A percentile compares a stretch with the other conserved stretches of the same genome.
These are phyloP conservation scores for Mallotus repandus DNA, from an alignment of 441 rosid species.

Conservation along the genomic window DNA sequence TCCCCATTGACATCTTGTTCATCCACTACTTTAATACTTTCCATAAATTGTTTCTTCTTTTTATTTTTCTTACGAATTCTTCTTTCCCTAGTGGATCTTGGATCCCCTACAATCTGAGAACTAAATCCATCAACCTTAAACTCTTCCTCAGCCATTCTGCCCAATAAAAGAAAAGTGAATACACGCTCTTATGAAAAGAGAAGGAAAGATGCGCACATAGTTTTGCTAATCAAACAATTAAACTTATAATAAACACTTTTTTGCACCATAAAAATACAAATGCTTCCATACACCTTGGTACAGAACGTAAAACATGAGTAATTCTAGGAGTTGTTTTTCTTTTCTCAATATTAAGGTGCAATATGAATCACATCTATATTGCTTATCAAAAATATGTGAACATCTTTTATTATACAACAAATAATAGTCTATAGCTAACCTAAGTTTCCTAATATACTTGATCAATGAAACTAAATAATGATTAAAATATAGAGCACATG, in stretches of 20 bases:
- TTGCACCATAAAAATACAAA: too few species aligned
- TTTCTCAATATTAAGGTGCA: not conserved
- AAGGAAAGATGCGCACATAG: not conserved
- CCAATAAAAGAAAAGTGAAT: not conserved
- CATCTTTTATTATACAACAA: too few species aligned
- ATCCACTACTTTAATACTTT: not conserved
- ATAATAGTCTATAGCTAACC: not conserved
- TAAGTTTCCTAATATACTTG: not conserved
- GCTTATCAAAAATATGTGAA: not conserved
- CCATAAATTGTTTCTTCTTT: not conserved
- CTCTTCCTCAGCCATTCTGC: conserved; percentile 10
- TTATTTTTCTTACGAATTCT: not conserved
- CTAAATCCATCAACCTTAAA: not conserved
- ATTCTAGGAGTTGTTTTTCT: too few species aligned
- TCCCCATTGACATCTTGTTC: conserved; percentile 11
- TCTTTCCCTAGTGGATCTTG: not conserved
- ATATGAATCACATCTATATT: not conserved
- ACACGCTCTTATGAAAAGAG: not conserved
- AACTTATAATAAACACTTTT: not conserved
- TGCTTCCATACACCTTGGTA: too few species aligned
- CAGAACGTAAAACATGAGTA: too few species aligned
- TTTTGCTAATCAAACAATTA: not conserved
- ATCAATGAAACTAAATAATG: not conserved
- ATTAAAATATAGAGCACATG: not conserved
- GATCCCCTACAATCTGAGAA: not conserved